phyloP scores from a whole-genome alignment of 164 flowering plant genomes.

The Vitis rotundifolia region DNA sequence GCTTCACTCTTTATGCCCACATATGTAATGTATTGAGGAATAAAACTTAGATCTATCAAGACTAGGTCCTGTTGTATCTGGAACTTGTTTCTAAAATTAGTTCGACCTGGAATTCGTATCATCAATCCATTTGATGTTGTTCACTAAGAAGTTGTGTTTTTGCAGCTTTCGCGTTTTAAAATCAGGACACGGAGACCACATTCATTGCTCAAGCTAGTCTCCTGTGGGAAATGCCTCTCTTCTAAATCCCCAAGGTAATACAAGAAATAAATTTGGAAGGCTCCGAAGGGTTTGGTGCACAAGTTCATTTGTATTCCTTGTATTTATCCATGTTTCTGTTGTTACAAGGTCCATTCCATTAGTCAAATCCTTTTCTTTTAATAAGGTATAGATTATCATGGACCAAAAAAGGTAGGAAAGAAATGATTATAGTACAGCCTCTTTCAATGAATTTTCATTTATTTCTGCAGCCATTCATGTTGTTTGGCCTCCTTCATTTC shows the following conservation, averaged over 20 bases:
- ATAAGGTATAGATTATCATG: slow-evolving; percentile 19
- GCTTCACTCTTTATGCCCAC: not conserved
- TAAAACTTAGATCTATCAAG: too few species aligned
- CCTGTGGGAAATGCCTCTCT: slow-evolving; percentile 66
- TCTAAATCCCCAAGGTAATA: slow-evolving; percentile 55
- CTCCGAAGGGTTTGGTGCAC: slow-evolving; percentile 11
- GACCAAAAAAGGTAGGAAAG: slow-evolving; percentile 19
- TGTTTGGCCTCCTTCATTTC: not conserved
- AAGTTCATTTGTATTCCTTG: slow-evolving; percentile 21
- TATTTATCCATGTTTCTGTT: slow-evolving; percentile 33
- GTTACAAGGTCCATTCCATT: slow-evolving; percentile 27
- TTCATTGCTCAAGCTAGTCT: slow-evolving; percentile 51
- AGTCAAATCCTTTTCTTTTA: slow-evolving; percentile 20
- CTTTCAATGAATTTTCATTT: slow-evolving; percentile 7
- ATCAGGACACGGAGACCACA: slow-evolving; percentile 40
- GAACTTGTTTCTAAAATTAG: too few species aligned
- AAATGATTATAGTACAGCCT: slow-evolving; percentile 8
- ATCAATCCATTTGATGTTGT: too few species aligned
- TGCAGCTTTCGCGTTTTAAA: slow-evolving; percentile 63
- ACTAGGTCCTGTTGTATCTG: too few species aligned
- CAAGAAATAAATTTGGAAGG: slow-evolving; percentile 16
- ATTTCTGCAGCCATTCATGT: not conserved
- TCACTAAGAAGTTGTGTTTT: not conserved
- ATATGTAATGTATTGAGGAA: too few species aligned
- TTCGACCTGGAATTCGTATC: too few species aligned